phyloP scores from a whole-genome alignment of 2,329 filamentous ascomycete genomes.

The Paecilomyces niveus region DNA sequence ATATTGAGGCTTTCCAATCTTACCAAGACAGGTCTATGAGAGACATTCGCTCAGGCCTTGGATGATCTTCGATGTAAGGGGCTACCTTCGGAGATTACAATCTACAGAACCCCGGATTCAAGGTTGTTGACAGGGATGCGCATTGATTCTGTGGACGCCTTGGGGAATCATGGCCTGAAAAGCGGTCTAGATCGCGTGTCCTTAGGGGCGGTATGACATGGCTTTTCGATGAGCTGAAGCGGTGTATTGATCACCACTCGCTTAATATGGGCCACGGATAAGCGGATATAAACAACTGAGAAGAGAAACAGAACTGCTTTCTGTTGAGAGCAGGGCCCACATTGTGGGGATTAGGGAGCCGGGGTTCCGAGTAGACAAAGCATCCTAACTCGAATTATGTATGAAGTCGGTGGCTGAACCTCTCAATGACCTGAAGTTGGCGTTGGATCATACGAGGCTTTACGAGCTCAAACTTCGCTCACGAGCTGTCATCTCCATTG shows the following conservation, averaged over 20 bases:
- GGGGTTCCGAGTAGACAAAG: neutral
- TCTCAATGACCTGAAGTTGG: neutral
- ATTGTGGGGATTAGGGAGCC: neutral
- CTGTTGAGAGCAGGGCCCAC: neutral
- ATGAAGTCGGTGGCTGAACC: neutral
- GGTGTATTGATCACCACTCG: neutral
- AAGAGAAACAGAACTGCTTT: neutral
- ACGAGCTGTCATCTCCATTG: neutral
- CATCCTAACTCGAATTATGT: neutral
- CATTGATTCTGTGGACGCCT: neutral
- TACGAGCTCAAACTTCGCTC: too few relatives aligned
- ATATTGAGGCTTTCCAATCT: neutral
- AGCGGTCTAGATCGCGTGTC: neutral
- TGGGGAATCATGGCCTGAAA: neutral
- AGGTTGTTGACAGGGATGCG: neutral
- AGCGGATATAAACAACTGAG: neutral
- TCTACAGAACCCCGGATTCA: neutral
- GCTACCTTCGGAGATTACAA: neutral
- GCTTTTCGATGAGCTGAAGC: neutral
- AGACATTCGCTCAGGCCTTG: neutral
- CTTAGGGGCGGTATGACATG: neutral
- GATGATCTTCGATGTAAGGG: neutral
- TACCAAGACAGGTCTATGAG: neutral
- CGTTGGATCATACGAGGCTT: neutral
- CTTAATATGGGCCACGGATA: neutral